phyloP scores from a whole-genome alignment of 164 flowering plant genomes.

The Brasenia schreberi region DNA sequence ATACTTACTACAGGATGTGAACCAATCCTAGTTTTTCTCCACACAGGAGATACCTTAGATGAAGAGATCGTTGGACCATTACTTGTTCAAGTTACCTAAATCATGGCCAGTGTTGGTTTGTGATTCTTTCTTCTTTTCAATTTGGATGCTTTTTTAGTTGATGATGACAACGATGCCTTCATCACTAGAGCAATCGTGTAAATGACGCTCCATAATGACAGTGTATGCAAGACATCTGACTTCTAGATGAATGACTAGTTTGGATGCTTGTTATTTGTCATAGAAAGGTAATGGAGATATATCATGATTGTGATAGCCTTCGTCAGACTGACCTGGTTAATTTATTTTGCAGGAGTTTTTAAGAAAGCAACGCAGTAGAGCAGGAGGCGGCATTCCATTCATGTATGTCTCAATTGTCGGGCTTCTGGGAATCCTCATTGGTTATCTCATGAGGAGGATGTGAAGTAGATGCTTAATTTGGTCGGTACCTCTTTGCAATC shows the following conservation, averaged over 20 bases:
- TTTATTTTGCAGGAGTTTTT: conserved; percentile 30
- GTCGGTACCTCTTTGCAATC: not conserved
- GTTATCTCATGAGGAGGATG: conserved; percentile 34
- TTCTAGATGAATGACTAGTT: not conserved
- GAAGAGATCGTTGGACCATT: too few species aligned
- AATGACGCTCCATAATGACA: too few species aligned
- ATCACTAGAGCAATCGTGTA: too few species aligned
- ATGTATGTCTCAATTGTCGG: conserved; percentile 37
- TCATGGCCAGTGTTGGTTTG: too few species aligned
- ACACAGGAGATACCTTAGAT: too few species aligned
- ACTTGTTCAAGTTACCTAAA: too few species aligned
- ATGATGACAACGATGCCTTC: too few species aligned
- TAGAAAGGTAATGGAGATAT: too few species aligned
- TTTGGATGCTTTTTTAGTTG: too few species aligned
- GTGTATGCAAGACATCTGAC: not conserved
- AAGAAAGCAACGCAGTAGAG: conserved; percentile 32
- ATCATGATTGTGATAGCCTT: not conserved
- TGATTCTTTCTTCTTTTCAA: too few species aligned
- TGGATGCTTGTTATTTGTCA: not conserved
- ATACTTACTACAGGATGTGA: too few species aligned
- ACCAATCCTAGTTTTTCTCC: too few species aligned
- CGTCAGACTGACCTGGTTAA: not conserved
- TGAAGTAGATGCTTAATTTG: conserved; percentile 6
- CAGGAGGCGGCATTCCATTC: conserved; percentile 31
- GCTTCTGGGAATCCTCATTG: conserved; percentile 42